These are phyloP conservation scores for Trichosporon asahii DNA, from an alignment of 1,284 basidiomycete genomes.

Conservation along the genomic window DNA sequence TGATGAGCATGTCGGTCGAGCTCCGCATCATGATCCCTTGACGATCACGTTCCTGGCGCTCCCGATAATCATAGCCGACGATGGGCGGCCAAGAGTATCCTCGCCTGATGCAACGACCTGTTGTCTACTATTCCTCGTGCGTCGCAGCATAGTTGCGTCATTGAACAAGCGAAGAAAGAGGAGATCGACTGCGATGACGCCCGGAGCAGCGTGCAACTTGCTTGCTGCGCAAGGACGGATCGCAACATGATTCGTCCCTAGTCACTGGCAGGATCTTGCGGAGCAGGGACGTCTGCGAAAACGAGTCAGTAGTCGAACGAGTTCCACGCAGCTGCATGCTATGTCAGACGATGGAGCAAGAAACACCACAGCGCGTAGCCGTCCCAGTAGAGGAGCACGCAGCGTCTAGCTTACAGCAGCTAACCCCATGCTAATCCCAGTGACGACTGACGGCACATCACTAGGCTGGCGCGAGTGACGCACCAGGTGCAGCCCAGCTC, in stretches of 20 bases:
- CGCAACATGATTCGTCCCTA: background rate
- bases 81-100: background rate
- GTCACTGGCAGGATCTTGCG: background rate
- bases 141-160: background rate
- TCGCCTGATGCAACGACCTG: background rate
- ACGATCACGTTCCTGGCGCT: background rate
- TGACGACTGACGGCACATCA: background rate
- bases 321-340: background rate
- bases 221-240: background rate
- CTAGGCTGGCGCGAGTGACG: conserved; percentile 13
- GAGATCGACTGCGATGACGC: background rate
- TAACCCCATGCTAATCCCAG: background rate
- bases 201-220: background rate
- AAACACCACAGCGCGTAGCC: background rate
- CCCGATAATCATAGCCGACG: too few species aligned
- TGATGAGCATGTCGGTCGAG: background rate
- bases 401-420: background rate
- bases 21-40: background rate
- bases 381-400: background rate
- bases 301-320: background rate
- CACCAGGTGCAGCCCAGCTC: conserved; percentile 9
- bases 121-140: background rate
- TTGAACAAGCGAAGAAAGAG: background rate
- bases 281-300: background rate
- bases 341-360: background rate